Evolutionary conservation across 2,329 filamentous ascomycete genomes (phyloP), one percentile per base, ranked within the genome.

Genomic region (Ascocoryne sarcoides): DNA sequence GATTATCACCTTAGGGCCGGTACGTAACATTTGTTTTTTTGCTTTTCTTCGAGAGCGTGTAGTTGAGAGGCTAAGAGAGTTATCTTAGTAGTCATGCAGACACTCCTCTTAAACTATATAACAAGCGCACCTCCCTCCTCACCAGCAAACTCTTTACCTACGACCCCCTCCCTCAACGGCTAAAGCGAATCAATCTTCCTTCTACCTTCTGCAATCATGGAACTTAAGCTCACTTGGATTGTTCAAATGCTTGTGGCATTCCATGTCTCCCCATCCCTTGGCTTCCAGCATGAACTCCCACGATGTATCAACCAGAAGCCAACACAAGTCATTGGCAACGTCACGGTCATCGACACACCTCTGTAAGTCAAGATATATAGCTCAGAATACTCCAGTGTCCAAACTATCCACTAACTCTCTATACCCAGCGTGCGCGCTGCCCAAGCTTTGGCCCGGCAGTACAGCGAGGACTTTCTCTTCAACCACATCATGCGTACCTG

Each of bases 401-500:
- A 45, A 45, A 38, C 30, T 31, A 32, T 39, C 32, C 31, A 45
- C 43, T 45, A 42, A 45, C 29, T 41, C 16, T 26, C 34, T 41
- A 32, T 41, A 23, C 35, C 55, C 8, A 45, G 62, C 26, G 56
- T 65, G 32, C 56, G 54, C 26, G 48, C 54, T 4, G 59, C 62
- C 8, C 52, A 62, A 21, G 46, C 49, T 9, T 56, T 55, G 31
- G 60, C 61, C 10, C 55, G 48, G 29, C 36, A 50, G 10, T 51
- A 60, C 43, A 49, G 53, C 33, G 55, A 51, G 15, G 55, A 60
- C 39, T 43, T 49, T 10, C 50, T 57, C 2, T 66, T 60, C 54
- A 62, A 63, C 46, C 64, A 66, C 47, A 42, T 60, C 40, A 56
- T 61, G 53, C 60, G 62, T 9, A 58, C 60, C 12, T 58, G 60